Conservation (phyloP, 192 early-diverging fungal species). For the Pilaira anomala region DNA sequence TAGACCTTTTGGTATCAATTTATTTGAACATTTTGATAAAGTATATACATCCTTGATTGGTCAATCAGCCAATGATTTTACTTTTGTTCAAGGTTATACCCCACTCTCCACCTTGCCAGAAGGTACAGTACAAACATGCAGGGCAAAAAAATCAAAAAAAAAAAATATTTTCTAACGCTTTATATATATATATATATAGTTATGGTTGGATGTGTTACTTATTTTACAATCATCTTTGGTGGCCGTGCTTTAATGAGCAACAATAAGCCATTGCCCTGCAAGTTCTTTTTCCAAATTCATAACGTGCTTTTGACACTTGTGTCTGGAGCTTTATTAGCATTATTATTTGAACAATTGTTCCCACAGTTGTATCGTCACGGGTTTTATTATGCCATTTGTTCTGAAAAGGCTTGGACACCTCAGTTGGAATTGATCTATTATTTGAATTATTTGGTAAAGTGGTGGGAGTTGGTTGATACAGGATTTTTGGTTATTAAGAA, state of each 20-base stretch:
- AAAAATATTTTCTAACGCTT: not conserved
- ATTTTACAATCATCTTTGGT: constrained; percentile 76
- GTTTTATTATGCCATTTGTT: constrained; percentile 67
- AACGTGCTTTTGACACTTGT: constrained; percentile 69
- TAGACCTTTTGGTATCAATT: constrained; percentile 51
- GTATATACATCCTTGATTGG: constrained; percentile 41
- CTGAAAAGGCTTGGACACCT: constrained; percentile 63
- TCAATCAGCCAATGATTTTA: constrained; percentile 42
- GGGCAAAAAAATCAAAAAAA: not conserved
- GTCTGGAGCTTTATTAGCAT: constrained; percentile 62
- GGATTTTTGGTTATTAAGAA: constrained; percentile 84
- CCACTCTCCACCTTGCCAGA: constrained; percentile 49
- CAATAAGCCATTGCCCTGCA: constrained; percentile 66
- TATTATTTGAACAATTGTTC: constrained; percentile 71
- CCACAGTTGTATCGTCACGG: constrained; percentile 67
- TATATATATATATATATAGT: not conserved
- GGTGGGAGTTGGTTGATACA: constrained; percentile 86
- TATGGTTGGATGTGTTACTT: constrained; percentile 38
- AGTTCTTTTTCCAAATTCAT: constrained; percentile 71
- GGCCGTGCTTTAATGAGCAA: constrained; percentile 66
- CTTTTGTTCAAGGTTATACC: constrained; percentile 45
- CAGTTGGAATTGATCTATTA: constrained; percentile 78
- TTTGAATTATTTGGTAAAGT: constrained; percentile 89
- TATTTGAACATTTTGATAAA: constrained; percentile 44
- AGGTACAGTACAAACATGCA: constrained; percentile 28